Base-by-base conservation (phyloP, 192 early-diverging fungal genomes). In the Coemansia furcata region DNA sequence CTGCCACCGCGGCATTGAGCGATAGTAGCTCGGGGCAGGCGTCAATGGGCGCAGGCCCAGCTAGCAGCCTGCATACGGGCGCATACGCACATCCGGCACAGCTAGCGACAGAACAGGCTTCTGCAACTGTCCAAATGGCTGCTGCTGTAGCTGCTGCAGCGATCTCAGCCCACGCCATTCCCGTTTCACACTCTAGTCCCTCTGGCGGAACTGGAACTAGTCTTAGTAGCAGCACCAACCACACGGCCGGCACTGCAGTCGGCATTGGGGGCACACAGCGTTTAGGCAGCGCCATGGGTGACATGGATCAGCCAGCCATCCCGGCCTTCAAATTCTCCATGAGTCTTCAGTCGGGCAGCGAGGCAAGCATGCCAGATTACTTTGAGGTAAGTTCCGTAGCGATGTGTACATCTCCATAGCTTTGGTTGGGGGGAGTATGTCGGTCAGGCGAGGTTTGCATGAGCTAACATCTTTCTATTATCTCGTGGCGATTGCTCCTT, bases 141-240 rank as follows among this genome's bases (percentile, higher is more conserved):
- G 78, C 78, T 32, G 78, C 78, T 10, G 78, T 80, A 12, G 78
- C 78, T 9, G 78, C 78, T 29, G 78, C 64, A 17, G 70, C 78
- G 9, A 73, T 67, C 10, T 75, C 78, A n/a, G 66, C 70, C 2
- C 78, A 80, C 52, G 43, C 73, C 7, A 72, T 75, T 21, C 77
- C 77, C 1, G 63, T 61, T 3, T 55, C 58, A 2, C 58, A 50
- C 39, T 36, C 62, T 26, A 61, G 55, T 32, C 54, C 67, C 10
- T 47, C 64, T 12, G 60, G 60, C 43, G 66, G 60, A 9, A 32
- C 66, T 11, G 69, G 52, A 11, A 49, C 76, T 10, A 47, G 61
- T 38, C 39, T 54, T 32, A 44, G 55, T 26, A 62, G 68, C 52
- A 57, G 43, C 54, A 57, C 55, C 17, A 58, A 58, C 55, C 55